Percentiles rank a stretch among this genome's conserved stretches.
phyloP scores from a whole-genome alignment of 306 rosid species.

The Macrotyloma uniflorum region DNA sequence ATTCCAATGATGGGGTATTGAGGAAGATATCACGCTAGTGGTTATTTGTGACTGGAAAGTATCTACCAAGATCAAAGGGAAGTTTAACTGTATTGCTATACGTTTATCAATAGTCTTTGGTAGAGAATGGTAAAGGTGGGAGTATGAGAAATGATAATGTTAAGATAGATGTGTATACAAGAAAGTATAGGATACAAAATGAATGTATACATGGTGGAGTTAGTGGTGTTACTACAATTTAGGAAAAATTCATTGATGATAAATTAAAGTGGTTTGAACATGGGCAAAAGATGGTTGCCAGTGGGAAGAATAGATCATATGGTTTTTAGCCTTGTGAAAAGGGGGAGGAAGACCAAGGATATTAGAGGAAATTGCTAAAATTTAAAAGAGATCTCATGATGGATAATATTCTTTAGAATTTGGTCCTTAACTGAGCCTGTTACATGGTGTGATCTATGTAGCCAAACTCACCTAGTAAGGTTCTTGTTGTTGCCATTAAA shows the following conservation, averaged over 20 bases:
- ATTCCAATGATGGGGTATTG: neutral
- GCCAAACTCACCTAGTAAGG: neutral
- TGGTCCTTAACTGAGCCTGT: neutral
- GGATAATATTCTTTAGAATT: neutral
- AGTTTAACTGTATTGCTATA: neutral
- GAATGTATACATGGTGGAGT: neutral
- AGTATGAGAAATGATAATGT: neutral
- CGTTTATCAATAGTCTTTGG: neutral
- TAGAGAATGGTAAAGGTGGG: neutral
- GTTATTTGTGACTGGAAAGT: neutral
- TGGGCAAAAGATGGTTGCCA: neutral
- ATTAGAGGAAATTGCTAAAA: neutral
- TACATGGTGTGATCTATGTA: neutral
- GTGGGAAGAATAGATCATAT: neutral
- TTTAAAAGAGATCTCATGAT: neutral
- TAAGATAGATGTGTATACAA: neutral
- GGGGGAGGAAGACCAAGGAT: neutral
- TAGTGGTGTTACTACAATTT: no score
- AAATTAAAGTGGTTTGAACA: neutral
- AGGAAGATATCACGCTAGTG: neutral
- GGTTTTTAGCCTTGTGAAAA: neutral
- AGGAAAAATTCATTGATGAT: neutral
- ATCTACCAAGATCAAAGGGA: neutral
- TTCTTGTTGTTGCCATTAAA: constrained; percentile 6
- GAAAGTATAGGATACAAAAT: neutral